Evolutionary conservation across 176 grass and related monocot genomes (phyloP), one percentile per base, ranked within the genome.

Genomic region (Avena atlantica): DNA sequence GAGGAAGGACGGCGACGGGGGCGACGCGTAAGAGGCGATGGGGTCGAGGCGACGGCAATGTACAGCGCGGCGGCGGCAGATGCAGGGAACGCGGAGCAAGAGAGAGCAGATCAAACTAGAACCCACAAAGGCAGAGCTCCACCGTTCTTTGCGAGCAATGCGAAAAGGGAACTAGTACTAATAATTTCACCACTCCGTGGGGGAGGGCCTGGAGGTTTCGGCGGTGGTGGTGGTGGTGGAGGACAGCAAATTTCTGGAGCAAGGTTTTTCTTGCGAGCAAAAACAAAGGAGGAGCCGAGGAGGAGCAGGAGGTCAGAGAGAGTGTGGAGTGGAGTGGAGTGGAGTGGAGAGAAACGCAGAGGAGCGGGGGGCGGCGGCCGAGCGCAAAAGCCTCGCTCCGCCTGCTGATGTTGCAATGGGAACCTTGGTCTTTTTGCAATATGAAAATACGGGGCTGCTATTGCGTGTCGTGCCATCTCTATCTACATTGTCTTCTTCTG

Each of bases 231-330:
- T 31, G 31, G 81, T 44, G 62, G 81, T 78, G 62, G 62, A 49
- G 7, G 65, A 60, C 74, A 49, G 66, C 75, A 21, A 60, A 79
- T 89, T 84, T 63, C 19, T n/a, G 55, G 11, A 9, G 44, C 15
- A 12, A 29, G 74, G 15, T 3, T 71, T 84, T 78, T 89, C 65
- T 85, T 21, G 81, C 66, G 27, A 79, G 56, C 81, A 78, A 88
- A 78, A 84, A 73, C 52, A 29, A 78, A 36, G 40, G 59, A 50
- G 37, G 31, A 23, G 36, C 3, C 3, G 45, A 16, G n/a, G 23
- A 44, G 17, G 2, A 7, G 44, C n/a, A 14, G 40, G 25, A 8
- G 16, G 48, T 2, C 11, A 29, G 23, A 11, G 42, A 1, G 10
- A 2, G 19, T 42, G 29, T 47, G 20, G 27, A 75, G 76, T 84